A percentile compares a stretch with the other conserved stretches of the same genome.
Conservation (phyloP, 306 rosid genomes). For the Nissolia schottii region DNA sequence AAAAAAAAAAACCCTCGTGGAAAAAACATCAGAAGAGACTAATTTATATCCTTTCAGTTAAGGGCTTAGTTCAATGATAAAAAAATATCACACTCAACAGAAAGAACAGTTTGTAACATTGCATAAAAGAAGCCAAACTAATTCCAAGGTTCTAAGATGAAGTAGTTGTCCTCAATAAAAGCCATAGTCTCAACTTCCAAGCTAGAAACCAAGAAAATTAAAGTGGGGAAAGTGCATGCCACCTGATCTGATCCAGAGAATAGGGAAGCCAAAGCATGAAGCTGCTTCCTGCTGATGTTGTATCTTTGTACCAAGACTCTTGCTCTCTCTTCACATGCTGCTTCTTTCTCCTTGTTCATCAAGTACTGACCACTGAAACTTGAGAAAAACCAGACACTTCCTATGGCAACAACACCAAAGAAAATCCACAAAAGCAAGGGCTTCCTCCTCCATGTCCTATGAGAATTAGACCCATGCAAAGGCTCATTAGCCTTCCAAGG, state of each 20-base stretch:
- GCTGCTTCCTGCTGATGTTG: constrained; percentile 66
- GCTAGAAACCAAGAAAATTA: constrained; percentile 13
- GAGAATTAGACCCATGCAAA: constrained; percentile 45
- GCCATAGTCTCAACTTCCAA: background rate
- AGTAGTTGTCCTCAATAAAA: background rate
- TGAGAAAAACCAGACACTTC: constrained; percentile 41
- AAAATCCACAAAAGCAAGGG: constrained; percentile 47
- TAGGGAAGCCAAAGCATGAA: constrained; percentile 53
- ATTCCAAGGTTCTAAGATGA: background rate
- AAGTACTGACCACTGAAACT: constrained; percentile 34
- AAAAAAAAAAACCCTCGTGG: constrained; percentile 15
- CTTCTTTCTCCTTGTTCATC: constrained; percentile 34
- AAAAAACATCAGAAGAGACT: background rate
- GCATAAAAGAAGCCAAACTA: constrained; percentile 4
- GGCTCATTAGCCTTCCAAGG: constrained; percentile 57
- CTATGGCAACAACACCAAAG: constrained; percentile 39
- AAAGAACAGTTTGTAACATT: background rate
- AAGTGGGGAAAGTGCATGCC: background rate
- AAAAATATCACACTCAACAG: background rate
- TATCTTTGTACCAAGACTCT: constrained; percentile 51
- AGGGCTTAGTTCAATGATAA: constrained; percentile 8
- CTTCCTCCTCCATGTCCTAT: constrained; percentile 43
- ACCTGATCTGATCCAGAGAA: constrained; percentile 90
- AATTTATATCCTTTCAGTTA: background rate
- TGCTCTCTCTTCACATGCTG: constrained; percentile 45